Base-by-base conservation (phyloP, 83 land plant species). In the Thuja plicata region DNA sequence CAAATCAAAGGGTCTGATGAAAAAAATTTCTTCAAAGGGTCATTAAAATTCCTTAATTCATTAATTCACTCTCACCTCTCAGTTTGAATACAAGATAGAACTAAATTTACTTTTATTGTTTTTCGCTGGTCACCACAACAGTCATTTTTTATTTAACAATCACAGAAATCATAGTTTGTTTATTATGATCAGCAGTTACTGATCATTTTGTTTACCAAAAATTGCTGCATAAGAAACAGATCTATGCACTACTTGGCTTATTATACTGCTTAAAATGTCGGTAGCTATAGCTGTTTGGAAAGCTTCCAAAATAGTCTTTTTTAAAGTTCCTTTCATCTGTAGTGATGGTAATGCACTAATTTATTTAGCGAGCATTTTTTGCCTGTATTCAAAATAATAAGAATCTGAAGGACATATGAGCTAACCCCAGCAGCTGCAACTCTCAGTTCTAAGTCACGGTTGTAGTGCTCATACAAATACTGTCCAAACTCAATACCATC, bases 401-500 rank as follows among this genome's bases (percentile, higher is more conserved):
- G 10, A 50, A 50, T 32, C 10, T 32, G 15, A 74, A 74, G 38
- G 78, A 74, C 32, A 30, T 54, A 87, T 21, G 17, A 43, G 91
- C 94, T 84, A 40, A 95, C 97, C 94, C 97, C 97, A 88, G 95
- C 97, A 62, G 90, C 90, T 10, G 97, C 91, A 4, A 93, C 97
- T 89, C 97, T 93, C 55, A 95, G 9, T 88, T 95, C 97, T 48
- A 95, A 88, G 88, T 95, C 97, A 90, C 94, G 97, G 91, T 95
- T 94, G 91, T 94, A 95, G 48, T 93, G 90, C 88, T 95, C 97
- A 88, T 95, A 95, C 24, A 95, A 12, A 90, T 95, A 95, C 52
- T 95, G 97, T 78, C 97, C 97, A 86, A 94, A 88, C 57, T 95
- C 94, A 92, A 88, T 89, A 55, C 97, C 97, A 89, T 95, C 97